Base-by-base conservation (phyloP, 1,284 basidiomycete genomes). In the Heterobasidion parviporum region DNA sequence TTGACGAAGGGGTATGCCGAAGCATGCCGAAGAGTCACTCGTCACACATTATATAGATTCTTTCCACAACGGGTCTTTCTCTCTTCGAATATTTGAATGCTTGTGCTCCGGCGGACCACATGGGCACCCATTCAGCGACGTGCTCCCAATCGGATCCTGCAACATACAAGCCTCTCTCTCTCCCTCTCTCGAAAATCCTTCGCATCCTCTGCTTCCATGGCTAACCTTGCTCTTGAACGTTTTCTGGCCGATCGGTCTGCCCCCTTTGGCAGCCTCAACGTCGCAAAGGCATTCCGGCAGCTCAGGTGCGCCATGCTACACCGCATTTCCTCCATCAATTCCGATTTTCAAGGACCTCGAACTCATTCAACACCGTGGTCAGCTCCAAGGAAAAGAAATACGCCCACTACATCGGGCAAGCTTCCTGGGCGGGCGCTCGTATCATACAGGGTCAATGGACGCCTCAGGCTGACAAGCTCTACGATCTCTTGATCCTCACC, bases 401-500 rank as follows among this genome's bases (percentile, higher is more conserved):
- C 63, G 80, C 85, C 2, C 87, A 92, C 67, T 83, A 79, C 63
- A 52, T 90, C 15, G 78, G 77, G 9, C 62, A 81, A 61, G 89
- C 88, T 8, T 81, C 83, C 1, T 93, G 91, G 90, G 86, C 87
- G 0, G 90, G 91, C 38, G 87, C 81, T 50, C 78, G 87, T 49
- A 85, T 93, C 68, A 87, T 92, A 58, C 87, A 91, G 72, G 85
- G 78, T 64, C 89, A 92, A 72, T 90, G 85, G 83, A 87, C 88
- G 0, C 74, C 81, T 0, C 76, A 85, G 57, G 81, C 73, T 8
- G 67, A 75, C 62, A 75, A 76, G 64, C 76, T 91, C 53, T 85
- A 86, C 66, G 81, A 89, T 70, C 74, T 89, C 18, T 70, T 90
- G 64, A 81, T 89, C 63, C 66, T 81, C 53, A 81, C 76, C 0